Evolutionary conservation across 306 rosid genomes (phyloP), one percentile per base, ranked within the genome.

Genomic region (Sicyos baderoa): DNA sequence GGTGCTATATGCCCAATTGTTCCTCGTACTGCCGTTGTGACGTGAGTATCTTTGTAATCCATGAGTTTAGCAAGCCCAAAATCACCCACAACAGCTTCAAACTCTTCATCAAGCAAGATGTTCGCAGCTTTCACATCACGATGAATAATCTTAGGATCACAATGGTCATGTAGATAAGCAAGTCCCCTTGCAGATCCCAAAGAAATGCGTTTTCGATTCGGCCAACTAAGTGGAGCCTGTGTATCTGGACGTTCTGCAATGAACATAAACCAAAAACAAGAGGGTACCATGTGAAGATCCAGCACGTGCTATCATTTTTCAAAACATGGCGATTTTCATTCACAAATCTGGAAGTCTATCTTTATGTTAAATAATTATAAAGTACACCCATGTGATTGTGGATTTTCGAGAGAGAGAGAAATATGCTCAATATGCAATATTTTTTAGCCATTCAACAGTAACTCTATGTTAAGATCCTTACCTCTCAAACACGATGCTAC

Each of bases 401-500:
- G 22, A 66, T 66, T 66, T 15, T 19, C 9, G 21, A 44, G 17
- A 44, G 23, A 29, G 4, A 29, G 35, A 29, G 35, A 29, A 5
- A 29, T 29, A 29, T 29, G 35, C 35, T 29, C 35, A 29, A 29
- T 2, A 29, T 29, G 35, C 35, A 29, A 29, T 29, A 29, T 29
- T 29, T 29, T 29, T 6, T 8, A n/a, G 32, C 27, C 17, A 16
- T 59, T 2, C 14, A 27, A 69, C 60, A 9, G 48, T 60, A 29
- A 50, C 48, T 9, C 25, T 25, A 27, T 50, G 27, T 16, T 27
- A 16, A 51, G 22, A 29, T 27, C 60, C 60, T 16, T 79, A 93
- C 99, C 99, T 90, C 96, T 80, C 76, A 93, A 87, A 67, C 96
- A 88, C 48, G 99, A 90, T 73, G 97, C 97, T 67, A 93, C 96